phyloP scores from a whole-genome alignment of 2,329 filamentous ascomycete species.

The Dothiorella sarmentorum region DNA sequence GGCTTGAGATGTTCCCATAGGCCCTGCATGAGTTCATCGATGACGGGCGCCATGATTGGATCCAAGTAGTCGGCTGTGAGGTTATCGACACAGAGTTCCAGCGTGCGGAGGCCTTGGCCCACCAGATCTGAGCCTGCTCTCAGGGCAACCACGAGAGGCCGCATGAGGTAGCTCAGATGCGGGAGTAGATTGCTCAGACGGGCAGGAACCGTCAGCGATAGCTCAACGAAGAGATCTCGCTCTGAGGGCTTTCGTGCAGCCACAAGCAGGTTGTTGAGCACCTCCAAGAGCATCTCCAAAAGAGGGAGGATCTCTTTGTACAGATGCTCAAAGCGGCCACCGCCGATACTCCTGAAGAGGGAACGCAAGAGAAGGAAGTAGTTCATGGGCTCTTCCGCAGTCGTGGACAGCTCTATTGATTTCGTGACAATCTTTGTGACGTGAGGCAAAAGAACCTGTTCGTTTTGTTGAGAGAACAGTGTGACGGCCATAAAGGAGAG shows the following conservation, averaged over 20 bases:
- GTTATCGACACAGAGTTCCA: conserved; percentile 97
- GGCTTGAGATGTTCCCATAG: conserved; percentile 94
- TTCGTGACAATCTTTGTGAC: conserved; percentile 97
- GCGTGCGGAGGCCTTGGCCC: conserved; percentile 84
- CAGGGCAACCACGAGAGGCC: conserved; percentile 91
- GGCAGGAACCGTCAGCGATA: conserved; percentile 93
- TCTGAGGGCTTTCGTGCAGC: conserved; percentile 87
- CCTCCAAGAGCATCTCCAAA: conserved; percentile 94
- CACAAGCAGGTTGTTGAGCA: conserved; percentile 89
- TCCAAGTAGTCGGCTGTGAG: conserved; percentile 96
- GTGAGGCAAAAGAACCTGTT: conserved; percentile 90
- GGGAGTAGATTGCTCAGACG: conserved; percentile 90
- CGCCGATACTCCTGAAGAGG: conserved; percentile 92
- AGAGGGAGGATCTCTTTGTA: conserved; percentile 98
- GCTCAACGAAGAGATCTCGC: conserved; percentile 92
- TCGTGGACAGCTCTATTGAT: conserved; percentile 93
- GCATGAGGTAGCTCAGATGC: conserved; percentile 94
- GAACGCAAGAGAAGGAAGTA: conserved; percentile 93
- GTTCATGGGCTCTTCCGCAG: conserved; percentile 96
- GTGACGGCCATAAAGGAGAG: conserved; percentile 99
- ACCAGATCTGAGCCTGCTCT: conserved; percentile 90
- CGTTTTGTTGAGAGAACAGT: conserved; percentile 89
- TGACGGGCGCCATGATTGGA: conserved; percentile 98
- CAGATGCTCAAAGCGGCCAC: conserved; percentile 92
- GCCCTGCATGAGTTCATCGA: conserved; percentile 97